phyloP scores from a whole-genome alignment of 495 filamentous ascomycete genomes.

The Tuber indicum region DNA sequence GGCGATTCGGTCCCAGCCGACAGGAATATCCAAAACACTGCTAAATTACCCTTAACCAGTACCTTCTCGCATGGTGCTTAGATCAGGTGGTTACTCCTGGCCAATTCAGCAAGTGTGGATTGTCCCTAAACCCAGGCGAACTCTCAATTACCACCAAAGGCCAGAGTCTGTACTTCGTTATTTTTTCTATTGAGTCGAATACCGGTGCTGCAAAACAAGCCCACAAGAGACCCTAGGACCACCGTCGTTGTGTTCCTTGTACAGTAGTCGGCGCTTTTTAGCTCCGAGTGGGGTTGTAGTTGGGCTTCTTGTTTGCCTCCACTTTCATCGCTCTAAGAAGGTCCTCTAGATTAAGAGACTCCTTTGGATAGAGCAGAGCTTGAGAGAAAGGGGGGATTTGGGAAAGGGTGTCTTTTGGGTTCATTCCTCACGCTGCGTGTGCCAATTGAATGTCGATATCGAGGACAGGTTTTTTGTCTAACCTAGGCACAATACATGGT shows the following conservation, averaged over 20 bases:
- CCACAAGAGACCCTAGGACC: neutral
- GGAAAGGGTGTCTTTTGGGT: neutral
- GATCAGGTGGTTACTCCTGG: conserved; percentile 34
- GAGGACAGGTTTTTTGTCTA: neutral
- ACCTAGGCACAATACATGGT: neutral
- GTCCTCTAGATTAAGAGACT: neutral
- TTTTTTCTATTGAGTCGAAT: neutral
- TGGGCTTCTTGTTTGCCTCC: neutral
- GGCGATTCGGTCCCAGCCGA: conserved; percentile 35
- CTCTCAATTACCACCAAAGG: neutral
- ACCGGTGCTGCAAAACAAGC: neutral
- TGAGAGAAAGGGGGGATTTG: neutral
- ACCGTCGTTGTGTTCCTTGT: neutral
- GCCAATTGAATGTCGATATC: neutral
- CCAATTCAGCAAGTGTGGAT: neutral
- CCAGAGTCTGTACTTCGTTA: neutral
- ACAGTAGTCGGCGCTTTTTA: neutral
- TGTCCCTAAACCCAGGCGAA: neutral
- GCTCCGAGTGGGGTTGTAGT: neutral
- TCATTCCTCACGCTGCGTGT: neutral
- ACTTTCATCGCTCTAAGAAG: neutral
- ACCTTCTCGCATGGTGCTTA: conserved; percentile 33
- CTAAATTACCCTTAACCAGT: conserved; percentile 28
- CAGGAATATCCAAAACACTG: conserved; percentile 19
- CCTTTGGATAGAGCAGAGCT: neutral